Evolutionary conservation across 306 rosid species (phyloP).

Genomic region (Canavalia ensiformis): DNA sequence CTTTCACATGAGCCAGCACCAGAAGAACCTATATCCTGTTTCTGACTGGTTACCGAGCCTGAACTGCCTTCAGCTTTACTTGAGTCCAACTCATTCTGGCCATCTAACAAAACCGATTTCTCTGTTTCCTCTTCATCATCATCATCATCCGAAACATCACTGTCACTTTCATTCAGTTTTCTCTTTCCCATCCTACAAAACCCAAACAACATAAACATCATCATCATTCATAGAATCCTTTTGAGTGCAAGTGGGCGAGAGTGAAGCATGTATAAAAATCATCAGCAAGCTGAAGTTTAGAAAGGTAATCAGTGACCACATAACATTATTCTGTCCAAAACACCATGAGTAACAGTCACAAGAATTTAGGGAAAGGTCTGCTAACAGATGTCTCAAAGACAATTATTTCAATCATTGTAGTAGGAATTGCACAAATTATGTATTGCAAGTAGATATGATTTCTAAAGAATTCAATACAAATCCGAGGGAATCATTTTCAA

Average conservation of each 20-base stretch:
- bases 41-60: slow-evolving; percentile 71
- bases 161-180: slow-evolving; percentile 70
- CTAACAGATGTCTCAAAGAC: no score
- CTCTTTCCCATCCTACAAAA: slow-evolving; percentile 90
- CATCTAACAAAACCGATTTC: slow-evolving; percentile 65
- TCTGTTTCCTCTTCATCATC: slow-evolving; percentile 59
- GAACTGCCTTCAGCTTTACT: slow-evolving; percentile 72
- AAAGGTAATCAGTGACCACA: background rate
- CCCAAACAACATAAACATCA: slow-evolving; percentile 39
- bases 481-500: no score
- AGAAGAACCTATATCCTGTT: slow-evolving; percentile 60
- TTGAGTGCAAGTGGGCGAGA: no score
- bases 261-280: background rate
- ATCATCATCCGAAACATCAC: slow-evolving; percentile 73
- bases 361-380: background rate
- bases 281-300: background rate
- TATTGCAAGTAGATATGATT: no score
- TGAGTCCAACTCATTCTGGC: slow-evolving; percentile 61
- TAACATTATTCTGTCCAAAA: background rate
- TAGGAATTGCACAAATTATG: no score
- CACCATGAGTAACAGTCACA: background rate
- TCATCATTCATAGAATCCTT: background rate
- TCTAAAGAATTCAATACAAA: no score
- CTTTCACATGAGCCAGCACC: slow-evolving; percentile 65
- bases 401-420: no score